These are phyloP conservation scores for Hyphopichia pseudoburtonii DNA, from an alignment of 1,139 yeast species.

Conservation along the genomic window DNA sequence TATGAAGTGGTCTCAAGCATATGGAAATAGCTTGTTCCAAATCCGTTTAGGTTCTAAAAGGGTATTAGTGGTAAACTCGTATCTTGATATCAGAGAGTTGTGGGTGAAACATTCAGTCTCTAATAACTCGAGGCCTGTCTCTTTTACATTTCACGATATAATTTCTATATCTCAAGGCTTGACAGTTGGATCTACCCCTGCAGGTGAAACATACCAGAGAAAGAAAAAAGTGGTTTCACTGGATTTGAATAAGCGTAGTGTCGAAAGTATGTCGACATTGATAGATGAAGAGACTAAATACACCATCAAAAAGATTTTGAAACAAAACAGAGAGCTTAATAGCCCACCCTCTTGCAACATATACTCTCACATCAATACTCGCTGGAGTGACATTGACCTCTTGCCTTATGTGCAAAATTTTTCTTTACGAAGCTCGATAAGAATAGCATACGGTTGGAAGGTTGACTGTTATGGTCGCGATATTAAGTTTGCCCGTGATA, in stretches of 20 bases:
- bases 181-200: constrained; percentile 80
- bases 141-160: constrained; percentile 66
- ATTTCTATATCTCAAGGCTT: constrained; percentile 63
- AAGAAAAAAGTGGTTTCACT: constrained; percentile 57
- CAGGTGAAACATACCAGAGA: constrained; percentile 50
- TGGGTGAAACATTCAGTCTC: constrained; percentile 57
- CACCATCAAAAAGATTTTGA: constrained; percentile 26
- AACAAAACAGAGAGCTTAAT: constrained; percentile 16
- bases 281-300: constrained; percentile 46
- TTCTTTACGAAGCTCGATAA: constrained; percentile 57
- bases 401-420: constrained; percentile 49
- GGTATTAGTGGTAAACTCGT: constrained; percentile 66
- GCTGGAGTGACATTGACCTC: constrained; percentile 38
- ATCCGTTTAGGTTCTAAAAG: constrained; percentile 57
- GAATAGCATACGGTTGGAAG: constrained; percentile 59
- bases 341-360: constrained; percentile 24
- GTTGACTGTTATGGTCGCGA: constrained; percentile 45
- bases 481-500: constrained; percentile 47
- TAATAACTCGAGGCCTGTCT: constrained; percentile 65
- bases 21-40: constrained; percentile 54
- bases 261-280: constrained; percentile 30
- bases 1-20: constrained; percentile 44
- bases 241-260: constrained; percentile 42
- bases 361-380: constrained; percentile 12
- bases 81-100: constrained; percentile 48